Conservation (phyloP, 495 filamentous ascomycete genomes). For the Xylaria venustula region DNA sequence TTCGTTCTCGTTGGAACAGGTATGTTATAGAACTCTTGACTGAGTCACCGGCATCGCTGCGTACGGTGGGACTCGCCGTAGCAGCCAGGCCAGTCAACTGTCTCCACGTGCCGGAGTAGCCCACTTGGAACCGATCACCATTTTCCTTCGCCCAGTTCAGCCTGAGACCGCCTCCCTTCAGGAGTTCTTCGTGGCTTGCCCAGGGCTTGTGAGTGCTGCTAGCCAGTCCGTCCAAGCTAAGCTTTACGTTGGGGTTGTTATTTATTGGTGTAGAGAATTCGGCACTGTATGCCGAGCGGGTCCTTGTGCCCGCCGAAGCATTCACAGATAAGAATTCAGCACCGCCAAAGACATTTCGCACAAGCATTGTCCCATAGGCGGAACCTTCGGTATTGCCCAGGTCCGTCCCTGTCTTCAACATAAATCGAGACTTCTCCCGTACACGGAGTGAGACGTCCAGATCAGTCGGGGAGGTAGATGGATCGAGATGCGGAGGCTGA, state of each 20-base stretch:
- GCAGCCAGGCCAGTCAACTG: slow-evolving; percentile 75
- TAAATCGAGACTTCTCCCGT: slow-evolving; percentile 72
- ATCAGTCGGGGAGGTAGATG: slow-evolving; percentile 63
- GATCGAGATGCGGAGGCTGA: slow-evolving; percentile 57
- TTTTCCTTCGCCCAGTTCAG: slow-evolving; percentile 65
- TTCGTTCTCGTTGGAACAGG: slow-evolving; percentile 72
- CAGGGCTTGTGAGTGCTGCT: slow-evolving; percentile 83
- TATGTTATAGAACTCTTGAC: slow-evolving; percentile 85
- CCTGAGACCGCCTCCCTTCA: slow-evolving; percentile 77
- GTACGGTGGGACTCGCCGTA: slow-evolving; percentile 74
- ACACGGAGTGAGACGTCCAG: slow-evolving; percentile 75
- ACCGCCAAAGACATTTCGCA: slow-evolving; percentile 92
- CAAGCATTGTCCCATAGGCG: slow-evolving; percentile 77
- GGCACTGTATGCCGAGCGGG: slow-evolving; percentile 82
- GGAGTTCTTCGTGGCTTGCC: slow-evolving; percentile 87
- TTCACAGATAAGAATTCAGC: slow-evolving; percentile 82
- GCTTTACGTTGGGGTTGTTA: slow-evolving; percentile 75
- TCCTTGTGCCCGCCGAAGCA: slow-evolving; percentile 83
- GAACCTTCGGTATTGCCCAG: slow-evolving; percentile 88
- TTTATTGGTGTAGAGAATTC: slow-evolving; percentile 74
- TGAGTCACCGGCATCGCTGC: slow-evolving; percentile 84
- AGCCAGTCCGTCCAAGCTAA: slow-evolving; percentile 72
- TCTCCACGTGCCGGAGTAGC: slow-evolving; percentile 80
- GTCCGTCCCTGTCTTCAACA: slow-evolving; percentile 89
- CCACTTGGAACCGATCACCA: slow-evolving; percentile 68